These are phyloP conservation scores for Colletotrichum musae DNA, from an alignment of 2,329 filamentous ascomycete genomes.

Conservation along the genomic window DNA sequence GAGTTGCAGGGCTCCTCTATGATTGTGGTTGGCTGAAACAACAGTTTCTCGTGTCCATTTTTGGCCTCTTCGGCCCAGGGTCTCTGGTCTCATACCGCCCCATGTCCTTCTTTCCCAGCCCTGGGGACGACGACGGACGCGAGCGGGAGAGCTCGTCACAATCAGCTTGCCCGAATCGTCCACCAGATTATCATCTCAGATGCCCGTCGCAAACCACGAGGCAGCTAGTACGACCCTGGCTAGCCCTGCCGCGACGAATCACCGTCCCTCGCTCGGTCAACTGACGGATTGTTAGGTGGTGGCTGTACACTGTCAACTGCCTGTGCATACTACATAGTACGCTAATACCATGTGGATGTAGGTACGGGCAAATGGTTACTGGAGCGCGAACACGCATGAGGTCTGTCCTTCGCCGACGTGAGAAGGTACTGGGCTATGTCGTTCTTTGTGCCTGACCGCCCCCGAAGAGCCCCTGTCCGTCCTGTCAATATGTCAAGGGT, in stretches of 20 bases:
- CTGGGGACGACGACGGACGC: slow-evolving; percentile 16
- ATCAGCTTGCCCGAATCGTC: slow-evolving; percentile 25
- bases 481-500: slow-evolving; percentile 32
- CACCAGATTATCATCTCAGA: slow-evolving; percentile 31
- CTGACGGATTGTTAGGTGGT: slow-evolving; percentile 9
- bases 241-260: slow-evolving; percentile 20
- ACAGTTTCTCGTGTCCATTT: slow-evolving; percentile 43
- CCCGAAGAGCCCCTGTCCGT: slow-evolving; percentile 11
- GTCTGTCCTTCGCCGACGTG: slow-evolving; percentile 19
- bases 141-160: slow-evolving; percentile 30
- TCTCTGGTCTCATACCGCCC: slow-evolving; percentile 23
- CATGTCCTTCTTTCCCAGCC: slow-evolving; percentile 33
- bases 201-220: slow-evolving; percentile 27
- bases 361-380: background rate
- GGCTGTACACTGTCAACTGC: slow-evolving; percentile 16
- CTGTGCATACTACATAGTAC: too few relatives aligned
- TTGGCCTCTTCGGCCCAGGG: slow-evolving; percentile 35
- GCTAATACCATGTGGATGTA: too few relatives aligned
- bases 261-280: background rate
- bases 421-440: slow-evolving; percentile 4
- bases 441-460: slow-evolving; percentile 35
- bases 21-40: slow-evolving; percentile 42
- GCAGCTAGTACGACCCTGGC: slow-evolving; percentile 7
- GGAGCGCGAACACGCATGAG: slow-evolving; percentile 26
- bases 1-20: slow-evolving; percentile 34